phyloP scores from a whole-genome alignment of 176 grass and related monocot genomes.

The Cocos nucifera region DNA sequence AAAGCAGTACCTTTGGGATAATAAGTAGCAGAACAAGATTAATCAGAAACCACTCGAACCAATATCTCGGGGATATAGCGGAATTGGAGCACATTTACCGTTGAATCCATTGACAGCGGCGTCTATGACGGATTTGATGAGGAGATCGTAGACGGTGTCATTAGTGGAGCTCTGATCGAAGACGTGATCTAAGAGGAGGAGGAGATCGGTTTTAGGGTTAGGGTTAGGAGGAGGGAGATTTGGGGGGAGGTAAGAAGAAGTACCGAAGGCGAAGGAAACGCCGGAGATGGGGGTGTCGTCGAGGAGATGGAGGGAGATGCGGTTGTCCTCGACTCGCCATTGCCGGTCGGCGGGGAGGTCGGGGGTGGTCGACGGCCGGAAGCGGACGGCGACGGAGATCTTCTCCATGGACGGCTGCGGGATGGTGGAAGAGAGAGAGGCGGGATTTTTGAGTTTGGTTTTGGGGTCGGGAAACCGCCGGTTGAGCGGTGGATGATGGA shows the following conservation, averaged over 20 bases:
- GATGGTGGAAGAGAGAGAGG: neutral
- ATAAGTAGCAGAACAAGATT: neutral
- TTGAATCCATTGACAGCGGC: constrained; percentile 81
- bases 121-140: constrained; percentile 54
- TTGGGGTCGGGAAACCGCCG: no score
- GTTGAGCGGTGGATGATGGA: no score
- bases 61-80: neutral
- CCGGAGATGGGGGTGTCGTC: constrained; percentile 35
- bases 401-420: constrained; percentile 52
- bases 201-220: neutral
- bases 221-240: no score
- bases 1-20: constrained; percentile 52
- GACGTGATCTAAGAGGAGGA: constrained; percentile 45
- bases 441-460: no score
- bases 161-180: constrained; percentile 58
- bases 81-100: constrained; percentile 21
- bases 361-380: constrained; percentile 34
- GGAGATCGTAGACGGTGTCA: constrained; percentile 43
- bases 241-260: neutral
- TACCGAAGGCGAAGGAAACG: constrained; percentile 67
- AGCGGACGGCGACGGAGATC: constrained; percentile 86
- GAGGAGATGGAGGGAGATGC: constrained; percentile 49
- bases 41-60: no score
- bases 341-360: constrained; percentile 26
- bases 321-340: constrained; percentile 59